Evolutionary conservation across 2,329 filamentous ascomycete genomes (phyloP).

Genomic region (Fusarium duplospermum): DNA sequence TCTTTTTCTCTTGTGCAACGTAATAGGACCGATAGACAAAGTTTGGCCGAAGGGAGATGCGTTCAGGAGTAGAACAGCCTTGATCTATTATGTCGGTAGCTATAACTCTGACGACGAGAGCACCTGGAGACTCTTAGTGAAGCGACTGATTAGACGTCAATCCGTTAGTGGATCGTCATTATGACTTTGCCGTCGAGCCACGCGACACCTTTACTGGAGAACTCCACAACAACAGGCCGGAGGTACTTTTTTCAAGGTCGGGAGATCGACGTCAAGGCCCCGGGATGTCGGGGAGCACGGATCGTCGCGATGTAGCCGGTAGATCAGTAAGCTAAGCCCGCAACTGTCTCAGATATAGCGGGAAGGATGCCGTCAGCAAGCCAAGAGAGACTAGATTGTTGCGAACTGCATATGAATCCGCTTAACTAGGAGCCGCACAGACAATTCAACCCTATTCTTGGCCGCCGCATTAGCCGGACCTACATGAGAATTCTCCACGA

Average conservation of each 20-base stretch:
- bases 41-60: not conserved
- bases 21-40: not conserved
- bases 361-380: not conserved
- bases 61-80: not conserved
- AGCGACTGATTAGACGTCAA: not conserved
- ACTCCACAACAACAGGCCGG: not conserved
- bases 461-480: not conserved
- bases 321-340: not conserved
- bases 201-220: not conserved
- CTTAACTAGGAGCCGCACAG: not conserved
- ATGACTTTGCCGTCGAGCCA: not conserved
- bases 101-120: not conserved
- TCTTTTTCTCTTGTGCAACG: not conserved
- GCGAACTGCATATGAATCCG: not conserved
- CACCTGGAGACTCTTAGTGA: not conserved
- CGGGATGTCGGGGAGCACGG: not conserved
- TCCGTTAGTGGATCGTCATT: too few relatives aligned
- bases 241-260: not conserved
- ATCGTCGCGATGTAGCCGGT: not conserved
- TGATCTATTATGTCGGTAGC: not conserved
- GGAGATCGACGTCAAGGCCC: not conserved
- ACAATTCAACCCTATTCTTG: not conserved
- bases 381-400: not conserved
- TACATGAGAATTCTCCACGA: not conserved
- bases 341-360: not conserved